phyloP scores from a whole-genome alignment of 139 green algal genomes.

The Chlorella vulgaris region DNA sequence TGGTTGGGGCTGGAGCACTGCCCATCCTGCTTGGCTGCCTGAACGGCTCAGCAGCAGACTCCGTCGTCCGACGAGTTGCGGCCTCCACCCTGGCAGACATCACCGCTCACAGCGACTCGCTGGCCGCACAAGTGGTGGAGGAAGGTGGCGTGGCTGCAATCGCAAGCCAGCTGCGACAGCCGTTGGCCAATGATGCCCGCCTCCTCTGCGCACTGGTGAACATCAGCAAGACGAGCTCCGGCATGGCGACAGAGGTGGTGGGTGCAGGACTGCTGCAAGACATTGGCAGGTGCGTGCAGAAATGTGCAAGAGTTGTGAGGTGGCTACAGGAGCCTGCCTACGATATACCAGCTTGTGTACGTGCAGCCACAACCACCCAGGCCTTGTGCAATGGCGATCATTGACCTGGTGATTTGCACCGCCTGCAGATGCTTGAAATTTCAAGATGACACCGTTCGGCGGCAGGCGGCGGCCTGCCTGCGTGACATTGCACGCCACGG shows the following conservation, averaged over 20 bases:
- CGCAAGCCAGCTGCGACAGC: neutral
- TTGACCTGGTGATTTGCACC: neutral
- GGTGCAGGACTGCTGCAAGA: neutral
- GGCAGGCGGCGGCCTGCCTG: constrained; percentile 16
- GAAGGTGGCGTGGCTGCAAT: neutral
- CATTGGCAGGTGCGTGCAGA: neutral
- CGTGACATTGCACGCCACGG: constrained; percentile 23
- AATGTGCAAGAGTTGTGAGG: neutral
- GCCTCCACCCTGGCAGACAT: constrained; percentile 21
- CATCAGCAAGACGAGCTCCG: neutral
- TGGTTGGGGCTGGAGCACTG: neutral
- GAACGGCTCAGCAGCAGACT: neutral
- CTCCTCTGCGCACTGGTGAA: constrained; percentile 4
- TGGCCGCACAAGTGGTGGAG: neutral
- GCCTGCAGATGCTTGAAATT: constrained; percentile 22
- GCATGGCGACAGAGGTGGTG: constrained; percentile 6
- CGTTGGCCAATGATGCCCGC: constrained; percentile 11
- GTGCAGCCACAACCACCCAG: no score
- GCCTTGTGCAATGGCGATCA: no score
- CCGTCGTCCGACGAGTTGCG: constrained; percentile 9
- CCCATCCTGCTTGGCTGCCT: constrained; percentile 28
- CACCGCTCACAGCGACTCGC: neutral
- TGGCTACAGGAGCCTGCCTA: neutral
- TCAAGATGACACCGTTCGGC: constrained; percentile 2
- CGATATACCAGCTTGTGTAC: no score